A percentile compares a stretch with the other conserved stretches of the same genome.
These are phyloP conservation scores for Calonectria leucothoes DNA, from an alignment of 2,329 filamentous ascomycete genomes.

Conservation along the genomic window DNA sequence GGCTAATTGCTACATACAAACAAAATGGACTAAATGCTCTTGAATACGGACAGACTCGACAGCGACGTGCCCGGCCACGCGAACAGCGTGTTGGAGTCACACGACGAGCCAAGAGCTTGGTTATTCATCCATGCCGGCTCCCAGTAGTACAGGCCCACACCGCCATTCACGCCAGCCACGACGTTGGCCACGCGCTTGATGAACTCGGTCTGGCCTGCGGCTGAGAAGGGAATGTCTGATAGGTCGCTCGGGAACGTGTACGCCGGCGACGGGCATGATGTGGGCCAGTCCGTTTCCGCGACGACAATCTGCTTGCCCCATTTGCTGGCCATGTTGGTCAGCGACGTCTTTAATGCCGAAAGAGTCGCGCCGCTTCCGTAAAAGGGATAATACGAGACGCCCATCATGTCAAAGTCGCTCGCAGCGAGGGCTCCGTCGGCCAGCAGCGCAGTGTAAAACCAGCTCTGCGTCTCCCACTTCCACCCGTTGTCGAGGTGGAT, in stretches of 20 bases:
- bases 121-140: constrained; percentile 79
- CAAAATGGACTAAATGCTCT: constrained; percentile 52
- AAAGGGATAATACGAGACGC: constrained; percentile 80
- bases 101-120: constrained; percentile 72
- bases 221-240: constrained; percentile 69
- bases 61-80: constrained; percentile 64
- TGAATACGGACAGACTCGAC: constrained; percentile 68
- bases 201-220: constrained; percentile 71
- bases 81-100: constrained; percentile 73
- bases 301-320: constrained; percentile 77
- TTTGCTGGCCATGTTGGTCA: constrained; percentile 68
- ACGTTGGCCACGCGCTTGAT: constrained; percentile 69
- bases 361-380: constrained; percentile 71
- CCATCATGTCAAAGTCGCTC: constrained; percentile 77
- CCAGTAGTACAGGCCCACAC: constrained; percentile 77
- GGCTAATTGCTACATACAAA: too few relatives aligned
- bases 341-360: constrained; percentile 62
- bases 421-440: constrained; percentile 59
- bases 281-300: constrained; percentile 79
- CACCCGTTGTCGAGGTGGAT: constrained; percentile 83
- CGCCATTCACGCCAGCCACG: constrained; percentile 63
- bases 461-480: constrained; percentile 74
- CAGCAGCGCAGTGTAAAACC: constrained; percentile 72
- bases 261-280: constrained; percentile 67
- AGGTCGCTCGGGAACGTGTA: constrained; percentile 72